Evolutionary conservation across 768 basidiomycete genomes (phyloP), one percentile per base, ranked within the genome.

Genomic region (Suillus spraguei): DNA sequence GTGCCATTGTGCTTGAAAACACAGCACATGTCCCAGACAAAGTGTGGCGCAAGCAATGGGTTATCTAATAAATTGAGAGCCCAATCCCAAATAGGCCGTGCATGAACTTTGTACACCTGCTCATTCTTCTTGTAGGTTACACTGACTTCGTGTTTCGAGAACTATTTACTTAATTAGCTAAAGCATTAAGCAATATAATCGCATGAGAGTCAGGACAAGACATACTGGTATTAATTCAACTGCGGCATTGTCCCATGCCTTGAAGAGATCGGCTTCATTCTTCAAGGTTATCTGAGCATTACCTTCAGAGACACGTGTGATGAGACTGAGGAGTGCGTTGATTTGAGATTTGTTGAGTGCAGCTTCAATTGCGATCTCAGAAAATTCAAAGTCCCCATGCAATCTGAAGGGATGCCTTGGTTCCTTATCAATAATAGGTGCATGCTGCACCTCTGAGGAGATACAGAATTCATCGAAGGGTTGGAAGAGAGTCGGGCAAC

Each of bases 1-100:
- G 59, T 33, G 0, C 70, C 72, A 64, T 76, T 66, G 60, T 68
- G 76, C 39, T 68, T 72, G 65, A 61, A 79, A 4, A 66, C 60
- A n/a, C 55, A 60, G 22, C 69, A 41, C 9, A 76, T 75, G 71
- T 78, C 72, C 74, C 77, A 80, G 22, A 67, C 65, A 58, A 75
- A 74, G 3, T 71, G 59, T 1, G 64, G 66, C 1, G 50, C 52
- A 11, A 67, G 59, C 16, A 60, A 16, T 9, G 55, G n/a, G 41
- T 65, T 49, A 8, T 60, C 22, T 11, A 67, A 49, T 16, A 62
- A 5, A n/a, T 63, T 59, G 3, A 67, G 50, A 2, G 46, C 61
- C 64, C 61, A 67, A 0, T 64, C 52, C 61, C 64, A 67, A 0
- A 68, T 44, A 10, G 58, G 49, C 53, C 63, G 5, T 2, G 46